Conservation (phyloP, 2,329 filamentous ascomycete genomes). For the Colletotrichum sp. region DNA sequence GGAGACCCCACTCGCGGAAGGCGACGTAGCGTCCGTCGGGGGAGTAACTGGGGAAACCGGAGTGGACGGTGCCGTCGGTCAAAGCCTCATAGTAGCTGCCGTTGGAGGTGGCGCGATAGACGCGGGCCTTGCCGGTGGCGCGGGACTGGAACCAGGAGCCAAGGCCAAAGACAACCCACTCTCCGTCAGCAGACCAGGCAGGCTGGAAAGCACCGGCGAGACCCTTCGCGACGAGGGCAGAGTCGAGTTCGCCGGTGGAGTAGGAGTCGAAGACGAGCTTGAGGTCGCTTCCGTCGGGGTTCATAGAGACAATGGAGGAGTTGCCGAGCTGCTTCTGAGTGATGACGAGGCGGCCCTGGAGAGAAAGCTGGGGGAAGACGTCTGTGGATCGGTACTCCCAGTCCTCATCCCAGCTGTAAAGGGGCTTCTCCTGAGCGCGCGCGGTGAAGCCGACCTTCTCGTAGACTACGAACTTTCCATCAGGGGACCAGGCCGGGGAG, state of each 20-base stretch:
- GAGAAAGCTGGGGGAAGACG: conserved; percentile 9
- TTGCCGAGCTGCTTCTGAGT: conserved; percentile 14
- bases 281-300: conserved; percentile 7
- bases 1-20: conserved; percentile 8
- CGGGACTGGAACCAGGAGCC: conserved; percentile 5
- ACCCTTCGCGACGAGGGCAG: background rate
- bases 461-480: conserved; percentile 8
- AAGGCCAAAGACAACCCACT: background rate
- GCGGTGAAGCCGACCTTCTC: conserved; percentile 10
- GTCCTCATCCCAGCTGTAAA: conserved; percentile 11
- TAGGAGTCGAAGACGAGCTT: conserved; percentile 11
- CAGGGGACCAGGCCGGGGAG: conserved; percentile 8
- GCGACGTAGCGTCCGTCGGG: background rate
- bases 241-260: background rate
- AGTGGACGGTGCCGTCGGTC: conserved; percentile 4
- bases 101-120: background rate
- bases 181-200: background rate
- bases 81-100: background rate
- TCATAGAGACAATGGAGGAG: conserved; percentile 13
- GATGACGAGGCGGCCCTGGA: conserved; percentile 3
- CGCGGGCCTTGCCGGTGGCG: background rate
- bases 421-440: conserved; percentile 4
- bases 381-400: conserved; percentile 14
- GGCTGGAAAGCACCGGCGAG: conserved; percentile 3
- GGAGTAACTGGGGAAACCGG: conserved; percentile 1